Conservation (phyloP, 768 basidiomycete genomes). For the Fibroporia radiculosa region DNA sequence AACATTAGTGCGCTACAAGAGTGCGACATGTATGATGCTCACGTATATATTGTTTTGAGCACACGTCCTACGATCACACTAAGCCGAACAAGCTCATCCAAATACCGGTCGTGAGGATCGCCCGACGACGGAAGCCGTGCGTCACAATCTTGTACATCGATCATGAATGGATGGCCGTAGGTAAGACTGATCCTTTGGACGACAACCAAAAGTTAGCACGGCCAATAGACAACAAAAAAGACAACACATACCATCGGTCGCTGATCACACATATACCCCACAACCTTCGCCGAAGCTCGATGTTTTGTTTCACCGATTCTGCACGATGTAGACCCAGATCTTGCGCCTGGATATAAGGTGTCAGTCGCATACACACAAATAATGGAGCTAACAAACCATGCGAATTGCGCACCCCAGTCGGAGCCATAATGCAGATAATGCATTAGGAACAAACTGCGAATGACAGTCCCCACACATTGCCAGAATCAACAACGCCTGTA, state of each 20-base stretch:
- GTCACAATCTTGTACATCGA: conserved; percentile 95
- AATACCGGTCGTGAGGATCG: conserved; percentile 68
- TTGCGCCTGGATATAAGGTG: conserved; percentile 60
- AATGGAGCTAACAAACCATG: conserved; percentile 58
- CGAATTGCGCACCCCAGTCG: conserved; percentile 84
- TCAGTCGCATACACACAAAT: conserved; percentile 3
- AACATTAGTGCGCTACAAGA: conserved; percentile 10
- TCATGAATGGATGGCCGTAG: conserved; percentile 92
- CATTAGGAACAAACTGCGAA: conserved; percentile 80
- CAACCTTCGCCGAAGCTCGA: conserved; percentile 82
- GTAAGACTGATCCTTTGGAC: conserved; percentile 68
- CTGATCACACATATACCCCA: conserved; percentile 95
- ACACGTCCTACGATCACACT: conserved; percentile 89
- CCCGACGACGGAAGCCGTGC: conserved; percentile 87
- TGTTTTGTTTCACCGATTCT: conserved; percentile 73
- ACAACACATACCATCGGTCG: conserved; percentile 86
- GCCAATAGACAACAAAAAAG: conserved; percentile 7
- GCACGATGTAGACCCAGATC: conserved; percentile 93
- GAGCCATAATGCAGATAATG: conserved; percentile 80
- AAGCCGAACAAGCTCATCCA: conserved; percentile 87
- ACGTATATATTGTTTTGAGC: conserved; percentile 91
- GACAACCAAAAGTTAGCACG: not conserved
- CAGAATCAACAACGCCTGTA: conserved; percentile 80
- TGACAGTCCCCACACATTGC: conserved; percentile 88
- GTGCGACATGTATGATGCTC: conserved; percentile 11